Evolutionary conservation across 139 green algal species (phyloP), one percentile per base, ranked within the genome.

Genomic region (Chlorella sp.): DNA sequence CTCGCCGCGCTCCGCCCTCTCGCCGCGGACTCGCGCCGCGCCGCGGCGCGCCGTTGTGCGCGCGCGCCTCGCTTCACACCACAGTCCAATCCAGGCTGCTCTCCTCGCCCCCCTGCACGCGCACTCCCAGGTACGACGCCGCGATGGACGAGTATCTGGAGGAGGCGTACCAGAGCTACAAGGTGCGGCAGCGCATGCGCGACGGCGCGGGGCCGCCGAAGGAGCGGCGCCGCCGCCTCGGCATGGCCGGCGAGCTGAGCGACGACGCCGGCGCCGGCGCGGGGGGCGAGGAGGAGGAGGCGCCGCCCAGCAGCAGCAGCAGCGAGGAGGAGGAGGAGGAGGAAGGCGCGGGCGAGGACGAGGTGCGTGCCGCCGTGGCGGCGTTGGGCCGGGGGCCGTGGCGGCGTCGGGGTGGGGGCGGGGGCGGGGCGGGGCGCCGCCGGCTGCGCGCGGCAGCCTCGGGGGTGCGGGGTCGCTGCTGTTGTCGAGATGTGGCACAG

Each of bases 81-180:
- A n/a, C n/a, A n/a, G n/a, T n/a, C n/a, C n/a, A n/a, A n/a, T n/a
- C n/a, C n/a, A n/a, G n/a, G n/a, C n/a, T n/a, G n/a, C n/a, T n/a
- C n/a, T n/a, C n/a, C n/a, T n/a, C n/a, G n/a, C n/a, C n/a, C n/a
- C n/a, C n/a, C n/a, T n/a, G n/a, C n/a, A n/a, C n/a, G n/a, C n/a
- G n/a, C n/a, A n/a, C n/a, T n/a, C n/a, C n/a, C 71, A 67, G 80
- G 67, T 95, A 97, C 55, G 92, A 97, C 48, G 74, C 77, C 25
- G 53, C 91, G 71, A 76, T 95, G 79, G 95, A 98, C 73, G 88
- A 89, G 56, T 90, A 92, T 35, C 77, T 98, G 71, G 95, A 98
- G 61, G 62, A 86, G n/a, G 86, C 84, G 11, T 98, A 98, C 85
- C 81, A 91, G 77, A 56, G 87, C 48, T 98, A 93, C 83, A 84